Base-by-base conservation (phyloP, 352 stramenopile species). In the Globisporangium camurandrum region DNA sequence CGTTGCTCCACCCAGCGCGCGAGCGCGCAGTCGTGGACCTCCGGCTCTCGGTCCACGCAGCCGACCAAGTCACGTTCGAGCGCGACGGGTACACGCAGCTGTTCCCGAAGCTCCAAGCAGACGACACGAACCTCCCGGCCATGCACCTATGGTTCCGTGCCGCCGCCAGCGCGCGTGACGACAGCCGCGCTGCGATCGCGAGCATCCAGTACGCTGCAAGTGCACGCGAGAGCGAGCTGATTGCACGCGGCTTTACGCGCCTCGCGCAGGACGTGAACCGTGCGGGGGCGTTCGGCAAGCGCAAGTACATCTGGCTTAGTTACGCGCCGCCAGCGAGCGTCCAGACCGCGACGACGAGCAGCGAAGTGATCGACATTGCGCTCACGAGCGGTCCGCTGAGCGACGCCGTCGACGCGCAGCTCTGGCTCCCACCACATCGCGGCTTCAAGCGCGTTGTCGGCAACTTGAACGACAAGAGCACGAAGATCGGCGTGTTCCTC, bases 281-380 rank as follows among this genome's bases (percentile, higher is more conserved):
- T 27, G 68, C 62, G 14, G 75, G 75, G 8, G 49, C 63, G 3
- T 89, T 89, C 41, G 74, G 73, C 5, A 85, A 85, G 46, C 75
- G 79, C 53, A 86, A 84, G 59, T 89, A 84, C 51, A 83, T 89
- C 33, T 89, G 78, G 78, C 60, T 78, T 2, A 86, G 67, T 39
- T 67, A 82, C 33, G 67, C 79, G 12, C 63, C 79, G 12, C 63
- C 70, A 11, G 49, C 78, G 6, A 71, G 55, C 36, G 62, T 56
- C 1, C 73, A 77, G 51, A n/a, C n/a, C n/a, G n/a, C n/a, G n/a
- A 71, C 71, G 33, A 62, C 49, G 36, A 62, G 48, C 10, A 87
- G 67, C 39, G 78, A 89, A 39, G 26, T 89, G 12, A 80, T 87
- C 41, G 80, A 82, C 49, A 37, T 92, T 4, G 76, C 64, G 9